Percentiles rank a stretch among this genome's conserved stretches.
Evolutionary conservation across 257 asterid genomes (phyloP).

Genomic region (Striga asiatica): DNA sequence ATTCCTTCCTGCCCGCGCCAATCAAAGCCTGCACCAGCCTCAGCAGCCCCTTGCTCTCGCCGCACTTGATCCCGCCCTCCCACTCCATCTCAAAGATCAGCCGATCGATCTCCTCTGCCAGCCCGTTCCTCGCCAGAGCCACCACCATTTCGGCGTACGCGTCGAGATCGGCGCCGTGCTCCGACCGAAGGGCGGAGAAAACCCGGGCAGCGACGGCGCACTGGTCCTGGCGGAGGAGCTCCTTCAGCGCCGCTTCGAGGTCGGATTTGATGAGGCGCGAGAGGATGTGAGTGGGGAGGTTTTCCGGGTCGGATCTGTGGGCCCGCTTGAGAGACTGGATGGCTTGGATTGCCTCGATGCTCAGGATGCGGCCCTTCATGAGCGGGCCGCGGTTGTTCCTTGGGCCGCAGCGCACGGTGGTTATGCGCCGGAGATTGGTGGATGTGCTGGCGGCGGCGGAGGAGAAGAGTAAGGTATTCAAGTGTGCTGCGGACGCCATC

Average conservation of each 20-base stretch:
- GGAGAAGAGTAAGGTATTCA: constrained; percentile 26
- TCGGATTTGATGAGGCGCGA: constrained; percentile 78
- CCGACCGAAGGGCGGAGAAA: constrained; percentile 53
- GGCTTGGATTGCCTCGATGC: constrained; percentile 90
- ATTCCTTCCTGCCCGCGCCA: constrained; percentile 43
- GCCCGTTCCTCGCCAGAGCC: constrained; percentile 44
- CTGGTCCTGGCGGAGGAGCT: constrained; percentile 85
- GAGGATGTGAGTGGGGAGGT: constrained; percentile 45
- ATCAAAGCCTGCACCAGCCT: constrained; percentile 66
- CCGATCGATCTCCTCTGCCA: constrained; percentile 41
- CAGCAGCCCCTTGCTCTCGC: constrained; percentile 47
- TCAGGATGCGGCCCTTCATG: constrained; percentile 58
- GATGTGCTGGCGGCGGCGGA: constrained; percentile 13
- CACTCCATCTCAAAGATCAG: constrained; percentile 41
- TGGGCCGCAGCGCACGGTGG: constrained; percentile 54
- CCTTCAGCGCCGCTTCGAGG: constrained; percentile 67
- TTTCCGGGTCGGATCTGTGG: constrained; percentile 37
- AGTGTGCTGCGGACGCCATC: constrained; percentile 35
- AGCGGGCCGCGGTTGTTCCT: constrained; percentile 78
- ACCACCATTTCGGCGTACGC: constrained; percentile 49
- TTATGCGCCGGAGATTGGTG: constrained; percentile 18
- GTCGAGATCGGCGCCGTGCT: constrained; percentile 50
- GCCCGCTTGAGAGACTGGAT: constrained; percentile 81
- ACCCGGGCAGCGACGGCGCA: constrained; percentile 49
- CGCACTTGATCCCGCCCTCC: constrained; percentile 33